phyloP scores from a whole-genome alignment of 1,284 basidiomycete species.

The Volvariella surrecta region DNA sequence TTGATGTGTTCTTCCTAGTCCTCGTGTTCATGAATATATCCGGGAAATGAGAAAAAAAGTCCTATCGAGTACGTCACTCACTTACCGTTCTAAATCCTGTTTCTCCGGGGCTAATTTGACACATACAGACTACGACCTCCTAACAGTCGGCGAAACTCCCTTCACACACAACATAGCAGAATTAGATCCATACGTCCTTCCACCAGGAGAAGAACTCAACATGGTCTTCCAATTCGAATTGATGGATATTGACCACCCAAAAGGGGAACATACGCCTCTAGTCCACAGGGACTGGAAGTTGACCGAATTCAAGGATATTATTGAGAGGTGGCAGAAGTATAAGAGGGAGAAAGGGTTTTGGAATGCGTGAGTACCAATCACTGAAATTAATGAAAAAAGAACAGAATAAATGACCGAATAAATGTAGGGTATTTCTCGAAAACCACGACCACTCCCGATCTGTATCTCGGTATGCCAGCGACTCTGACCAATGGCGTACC shows the following conservation, averaged over 20 bases:
- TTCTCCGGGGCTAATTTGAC: neutral
- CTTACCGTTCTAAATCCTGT: neutral
- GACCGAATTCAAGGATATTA: constrained; percentile 44
- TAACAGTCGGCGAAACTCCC: constrained; percentile 65
- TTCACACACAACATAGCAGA: constrained; percentile 42
- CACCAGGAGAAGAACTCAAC: constrained; percentile 54
- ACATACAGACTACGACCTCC: constrained; percentile 39
- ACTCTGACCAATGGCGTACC: constrained; percentile 43
- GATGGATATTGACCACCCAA: constrained; percentile 45
- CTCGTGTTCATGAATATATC: constrained; percentile 59
- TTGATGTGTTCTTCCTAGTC: constrained; percentile 24
- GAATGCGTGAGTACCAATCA: constrained; percentile 49
- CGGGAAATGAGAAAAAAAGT: constrained; percentile 58
- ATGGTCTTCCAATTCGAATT: constrained; percentile 64
- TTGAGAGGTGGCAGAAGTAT: constrained; percentile 53
- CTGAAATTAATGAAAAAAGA: too few relatives aligned
- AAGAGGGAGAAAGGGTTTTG: constrained; percentile 53
- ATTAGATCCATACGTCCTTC: constrained; percentile 52
- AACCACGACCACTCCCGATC: constrained; percentile 62
- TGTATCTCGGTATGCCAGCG: constrained; percentile 60
- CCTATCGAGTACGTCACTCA: constrained; percentile 37
- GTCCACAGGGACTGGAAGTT: constrained; percentile 42
- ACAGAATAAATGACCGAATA: too few relatives aligned
- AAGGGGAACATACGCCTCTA: constrained; percentile 27
- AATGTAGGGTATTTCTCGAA: constrained; percentile 47